Evolutionary conservation across 352 stramenopile genomes (phyloP), one percentile per base, ranked within the genome.

Genomic region (Phytophthora rubi): DNA sequence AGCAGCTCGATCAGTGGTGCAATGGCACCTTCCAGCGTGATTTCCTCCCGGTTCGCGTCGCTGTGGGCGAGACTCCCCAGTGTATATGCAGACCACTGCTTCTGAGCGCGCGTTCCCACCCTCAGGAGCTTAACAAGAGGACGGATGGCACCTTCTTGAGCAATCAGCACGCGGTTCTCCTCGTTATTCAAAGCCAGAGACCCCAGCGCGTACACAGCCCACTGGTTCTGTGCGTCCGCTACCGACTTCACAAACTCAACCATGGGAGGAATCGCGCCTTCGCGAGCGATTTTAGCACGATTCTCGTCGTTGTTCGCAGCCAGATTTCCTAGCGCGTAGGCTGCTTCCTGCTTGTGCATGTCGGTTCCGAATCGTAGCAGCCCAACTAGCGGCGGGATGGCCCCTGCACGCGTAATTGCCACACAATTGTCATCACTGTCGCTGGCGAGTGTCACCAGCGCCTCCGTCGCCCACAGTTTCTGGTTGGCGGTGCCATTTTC

Each of bases 391-490:
- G 39, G 23, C 0, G 26, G 16, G n/a, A 71, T 60, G n/a, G 28
- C 51, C 15, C 47, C 64, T 47, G n/a, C 59, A 26, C 10, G 35
- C 2, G 23, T 18, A 52, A 71, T 66, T 18, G 35, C n/a, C n/a
- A 30, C 56, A 13, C 57, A 47, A 21, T 32, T 58, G 4, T 61
- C 32, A 7, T 48, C 42, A 23, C 9, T 60, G 13, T 55, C 45
- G 26, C 54, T 62, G 6, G 63, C 37, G 10, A 71, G 16, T 0
- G 53, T 68, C 39, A 53, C 42, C 1, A 75, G 44, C 1, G 62
- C 32, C 23, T 75, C 54, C 0, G 56, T 35, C 2, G 62, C 55
- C 62, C 62, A 75, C 10, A 62, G 8, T 13, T 75, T 66, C 33
- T 75, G 62, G 52, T 71, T 67, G 9, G 23, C n/a, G 6, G 55